phyloP scores from a whole-genome alignment of 192 early-diverging fungal genomes.

The Anaeromyces robustus region DNA sequence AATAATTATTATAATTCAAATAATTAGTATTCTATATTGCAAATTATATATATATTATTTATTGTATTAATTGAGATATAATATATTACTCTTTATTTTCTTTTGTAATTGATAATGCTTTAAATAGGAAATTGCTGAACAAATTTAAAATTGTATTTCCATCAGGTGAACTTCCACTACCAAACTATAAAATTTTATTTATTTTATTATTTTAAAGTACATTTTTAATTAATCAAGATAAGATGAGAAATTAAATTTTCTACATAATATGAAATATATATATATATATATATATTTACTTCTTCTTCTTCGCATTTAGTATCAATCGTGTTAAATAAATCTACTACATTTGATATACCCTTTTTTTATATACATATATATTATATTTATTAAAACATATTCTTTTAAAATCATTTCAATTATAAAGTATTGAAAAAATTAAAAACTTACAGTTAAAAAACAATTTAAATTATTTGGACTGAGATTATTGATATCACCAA shows the following conservation, averaged over 20 bases:
- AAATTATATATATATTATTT: too few species aligned
- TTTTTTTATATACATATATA: not conserved
- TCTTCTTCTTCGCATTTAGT: conserved; percentile 6
- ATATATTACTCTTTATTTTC: conserved; percentile 12
- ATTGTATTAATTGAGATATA: too few species aligned
- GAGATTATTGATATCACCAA: conserved; percentile 23
- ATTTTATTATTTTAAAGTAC: not conserved
- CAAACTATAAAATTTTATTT: conserved; percentile 1
- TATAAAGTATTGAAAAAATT: too few species aligned
- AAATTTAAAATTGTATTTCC: conserved; percentile 67
- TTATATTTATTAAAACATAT: not conserved
- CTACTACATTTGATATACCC: conserved; percentile 22
- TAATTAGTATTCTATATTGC: too few species aligned
- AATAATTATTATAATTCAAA: too few species aligned
- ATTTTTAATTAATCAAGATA: too few species aligned
- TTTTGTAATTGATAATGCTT: conserved; percentile 23
- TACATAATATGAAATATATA: too few species aligned
- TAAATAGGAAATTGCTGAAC: conserved; percentile 70
- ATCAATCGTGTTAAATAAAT: conserved; percentile 20
- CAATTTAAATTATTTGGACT: conserved; percentile 20
- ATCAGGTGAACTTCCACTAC: conserved; percentile 21
- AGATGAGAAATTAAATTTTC: too few species aligned
- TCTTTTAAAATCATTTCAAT: too few species aligned
- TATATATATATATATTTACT: too few species aligned
- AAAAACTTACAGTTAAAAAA: conserved; percentile 14